phyloP scores from a whole-genome alignment of 768 basidiomycete genomes.

The Solioccasus polychromus region DNA sequence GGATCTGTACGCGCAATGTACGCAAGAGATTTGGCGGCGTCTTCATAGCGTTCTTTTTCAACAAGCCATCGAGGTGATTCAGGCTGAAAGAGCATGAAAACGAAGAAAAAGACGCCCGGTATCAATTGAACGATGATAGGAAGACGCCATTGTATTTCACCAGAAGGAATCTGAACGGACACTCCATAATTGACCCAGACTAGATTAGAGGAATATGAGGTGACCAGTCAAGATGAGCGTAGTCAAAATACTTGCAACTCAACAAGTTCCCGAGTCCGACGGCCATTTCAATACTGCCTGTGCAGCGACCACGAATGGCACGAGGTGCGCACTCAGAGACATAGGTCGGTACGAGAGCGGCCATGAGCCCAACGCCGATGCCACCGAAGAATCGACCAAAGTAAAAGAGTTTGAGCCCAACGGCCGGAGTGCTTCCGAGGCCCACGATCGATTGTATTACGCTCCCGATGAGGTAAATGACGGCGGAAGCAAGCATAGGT shows the following conservation, averaged over 20 bases:
- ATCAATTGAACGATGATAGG: slow-evolving; percentile 51
- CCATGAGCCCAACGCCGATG: slow-evolving; percentile 55
- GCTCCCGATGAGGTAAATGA: slow-evolving; percentile 48
- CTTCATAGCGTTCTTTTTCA: slow-evolving; percentile 41
- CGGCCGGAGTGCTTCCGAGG: slow-evolving; percentile 34
- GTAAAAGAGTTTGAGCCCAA: slow-evolving; percentile 40
- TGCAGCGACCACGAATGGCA: slow-evolving; percentile 48
- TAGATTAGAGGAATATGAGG: slow-evolving; percentile 11
- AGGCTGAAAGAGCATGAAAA: slow-evolving; percentile 46
- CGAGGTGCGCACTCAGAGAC: slow-evolving; percentile 50
- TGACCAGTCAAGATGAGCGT: not conserved
- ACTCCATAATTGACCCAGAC: slow-evolving; percentile 51
- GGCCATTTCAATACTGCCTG: slow-evolving; percentile 39
- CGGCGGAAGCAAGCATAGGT: slow-evolving; percentile 41
- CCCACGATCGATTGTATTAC: slow-evolving; percentile 45
- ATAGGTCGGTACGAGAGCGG: slow-evolving; percentile 49
- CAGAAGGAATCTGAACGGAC: slow-evolving; percentile 33
- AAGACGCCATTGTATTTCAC: slow-evolving; percentile 51
- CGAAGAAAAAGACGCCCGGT: slow-evolving; percentile 48
- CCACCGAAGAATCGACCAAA: slow-evolving; percentile 58
- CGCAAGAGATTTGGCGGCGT: slow-evolving; percentile 40
- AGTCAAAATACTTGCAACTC: slow-evolving; percentile 25
- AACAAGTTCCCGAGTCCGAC: slow-evolving; percentile 35
- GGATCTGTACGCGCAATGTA: slow-evolving; percentile 31
- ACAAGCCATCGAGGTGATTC: slow-evolving; percentile 60